A percentile compares a stretch with the other conserved stretches of the same genome.
Conservation (phyloP, 2,329 filamentous ascomycete genomes). For the Sporothrix luriei region DNA sequence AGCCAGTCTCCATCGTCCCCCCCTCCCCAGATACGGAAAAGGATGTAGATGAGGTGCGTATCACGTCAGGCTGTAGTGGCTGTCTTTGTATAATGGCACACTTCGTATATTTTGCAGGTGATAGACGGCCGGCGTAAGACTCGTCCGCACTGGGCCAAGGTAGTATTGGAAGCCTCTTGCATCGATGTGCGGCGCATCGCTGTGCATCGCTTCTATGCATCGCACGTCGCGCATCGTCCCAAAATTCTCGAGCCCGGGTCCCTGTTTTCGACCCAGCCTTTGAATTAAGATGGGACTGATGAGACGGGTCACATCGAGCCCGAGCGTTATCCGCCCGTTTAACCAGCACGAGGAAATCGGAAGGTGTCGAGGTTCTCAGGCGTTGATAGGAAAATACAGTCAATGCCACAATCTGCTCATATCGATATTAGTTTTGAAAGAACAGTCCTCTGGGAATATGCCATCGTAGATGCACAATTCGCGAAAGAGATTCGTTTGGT, state of each 20-base stretch:
- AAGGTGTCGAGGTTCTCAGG: background rate
- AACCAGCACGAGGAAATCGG: background rate
- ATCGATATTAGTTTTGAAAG: background rate
- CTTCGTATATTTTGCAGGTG: constrained; percentile 7
- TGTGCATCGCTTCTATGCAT: constrained; percentile 21
- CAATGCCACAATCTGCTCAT: background rate
- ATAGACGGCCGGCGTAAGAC: constrained; percentile 4
- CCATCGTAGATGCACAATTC: too few relatives aligned
- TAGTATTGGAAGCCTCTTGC: background rate
- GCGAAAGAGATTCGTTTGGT: background rate
- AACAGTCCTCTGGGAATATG: background rate
- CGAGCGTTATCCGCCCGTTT: background rate
- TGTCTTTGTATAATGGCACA: background rate
- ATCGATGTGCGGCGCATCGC: constrained; percentile 24
- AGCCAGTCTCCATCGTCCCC: background rate
- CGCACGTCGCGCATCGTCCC: constrained; percentile 25
- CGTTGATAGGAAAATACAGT: too few relatives aligned
- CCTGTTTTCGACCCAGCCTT: constrained; percentile 12
- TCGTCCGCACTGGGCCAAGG: background rate
- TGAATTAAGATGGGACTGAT: constrained; percentile 16
- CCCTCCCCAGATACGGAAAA: background rate
- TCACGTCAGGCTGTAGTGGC: background rate
- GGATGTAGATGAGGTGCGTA: constrained; percentile 11
- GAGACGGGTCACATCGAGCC: constrained; percentile 2
- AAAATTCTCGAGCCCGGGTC: constrained; percentile 19